These are phyloP conservation scores for Podaxis sp. DNA, from an alignment of 768 basidiomycete species.

Conservation along the genomic window DNA sequence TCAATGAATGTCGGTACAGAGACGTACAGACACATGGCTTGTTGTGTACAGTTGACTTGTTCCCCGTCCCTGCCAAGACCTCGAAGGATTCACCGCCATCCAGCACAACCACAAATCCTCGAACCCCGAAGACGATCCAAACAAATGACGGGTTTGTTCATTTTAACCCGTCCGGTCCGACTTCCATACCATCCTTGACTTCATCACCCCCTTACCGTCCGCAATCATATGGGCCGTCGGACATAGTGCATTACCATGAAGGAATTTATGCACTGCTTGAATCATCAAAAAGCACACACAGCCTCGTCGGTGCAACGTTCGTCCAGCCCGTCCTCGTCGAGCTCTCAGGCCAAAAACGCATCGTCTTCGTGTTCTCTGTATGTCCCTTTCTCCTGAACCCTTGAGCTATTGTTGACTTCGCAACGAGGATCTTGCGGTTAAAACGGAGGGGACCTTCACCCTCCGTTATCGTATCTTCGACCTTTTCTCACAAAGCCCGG, in stretches of 20 bases:
- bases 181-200: constrained; percentile 8
- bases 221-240: constrained; percentile 23
- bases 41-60: constrained; percentile 77
- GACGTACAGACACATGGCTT: constrained; percentile 64
- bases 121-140: neutral
- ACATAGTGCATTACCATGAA: constrained; percentile 43
- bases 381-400: constrained; percentile 23
- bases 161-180: constrained; percentile 16
- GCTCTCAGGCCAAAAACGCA: constrained; percentile 52
- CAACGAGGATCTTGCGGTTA: constrained; percentile 67
- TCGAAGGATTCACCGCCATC: constrained; percentile 6
- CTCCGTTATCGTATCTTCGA: constrained; percentile 68
- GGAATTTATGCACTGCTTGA: constrained; percentile 43
- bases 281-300: constrained; percentile 47
- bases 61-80: constrained; percentile 47
- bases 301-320: constrained; percentile 62
- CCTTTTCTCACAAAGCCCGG: constrained; percentile 38
- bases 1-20: constrained; percentile 34
- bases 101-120: constrained; percentile 12
- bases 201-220: constrained; percentile 11
- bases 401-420: neutral
- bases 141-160: constrained; percentile 12
- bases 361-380: constrained; percentile 68
- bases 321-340: constrained; percentile 56
- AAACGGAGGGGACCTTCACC: constrained; percentile 64